Base-by-base conservation (phyloP, 2,329 filamentous ascomycete species). In the Rosellinia necatrix region DNA sequence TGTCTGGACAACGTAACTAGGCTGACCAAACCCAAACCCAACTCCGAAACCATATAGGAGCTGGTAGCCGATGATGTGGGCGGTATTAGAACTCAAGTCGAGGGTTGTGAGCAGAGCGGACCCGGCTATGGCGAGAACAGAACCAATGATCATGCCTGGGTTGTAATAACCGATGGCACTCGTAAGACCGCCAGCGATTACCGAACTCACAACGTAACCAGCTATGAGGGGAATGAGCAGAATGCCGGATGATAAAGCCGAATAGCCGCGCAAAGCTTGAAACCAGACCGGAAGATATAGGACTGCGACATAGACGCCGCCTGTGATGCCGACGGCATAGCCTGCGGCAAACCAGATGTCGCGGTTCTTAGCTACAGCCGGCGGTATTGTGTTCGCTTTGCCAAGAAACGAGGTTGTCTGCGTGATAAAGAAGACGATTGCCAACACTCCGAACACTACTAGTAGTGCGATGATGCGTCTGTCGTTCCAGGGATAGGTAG, bases 381-480 rank as follows among this genome's bases (percentile, higher is more conserved):
- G 12, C 7, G 56, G 49, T 22, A 61, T 46, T 3, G 56, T 61
- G 25, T 35, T 41, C 19, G 47, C 46, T 24, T 47, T 29, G 2
- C 47, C 41, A 2, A 25, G 27, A 21, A 47, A 15, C 12, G 52
- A 55, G 9, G 51, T 49, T 27, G 32, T 17, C 10, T 51, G 37
- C 5, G 38, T 32, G 25, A 32, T 13, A 2, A 42, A 5, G 35
- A 51, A 83, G 3, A 55, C 63, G 41, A 75, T 49, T 17, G 80
- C 56, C 2, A 78, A 68, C 2, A 77, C 58, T 1, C 57, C 66
- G 9, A 72, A 73, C 1, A 78, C 62, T 38, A 72, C 67, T 25
- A 78, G 60, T 43, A 81, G 70, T 1, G 71, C 74, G 32, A 82
- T 75, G 42, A 81, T 74, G 8, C 71, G 71, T 0, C 69, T 69